Evolutionary conservation across 225 moss, liverwort and hornwort genomes (phyloP), one percentile per base, ranked within the genome.

Genomic region (Physcomitrium patens): DNA sequence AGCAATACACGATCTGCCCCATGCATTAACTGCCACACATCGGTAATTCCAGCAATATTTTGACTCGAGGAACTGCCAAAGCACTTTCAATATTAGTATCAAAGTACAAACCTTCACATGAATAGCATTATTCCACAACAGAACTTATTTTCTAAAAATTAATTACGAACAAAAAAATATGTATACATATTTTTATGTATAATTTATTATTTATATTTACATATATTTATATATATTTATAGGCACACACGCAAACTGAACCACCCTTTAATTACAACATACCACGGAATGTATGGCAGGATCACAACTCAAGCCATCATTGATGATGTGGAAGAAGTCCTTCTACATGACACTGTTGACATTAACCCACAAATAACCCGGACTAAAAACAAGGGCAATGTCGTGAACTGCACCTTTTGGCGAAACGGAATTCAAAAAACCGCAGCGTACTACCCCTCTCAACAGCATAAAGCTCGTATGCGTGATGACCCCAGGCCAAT

Each of bases 1-100:
- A 97, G 91, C 76, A 97, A 91, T 74, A 94, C 92, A 46, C 97
- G 92, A 82, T 94, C 97, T 56, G 94, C 91, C 63, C 92, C 97
- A 80, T 97, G 94, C 77, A 97, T 90, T 43, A 94, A 84, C 78
- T 97, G 97, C 97, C 97, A 94, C 54, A 89, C 90, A 74, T 97
- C 88, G 63, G 87, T 80, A 53, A 91, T 86, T 27, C 94, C 92
- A 63, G 91, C 91, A 69, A 97, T 90, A 79, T 87, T 91, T 79
- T 91, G 94, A 65, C 91, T 94, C 12, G 93, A 85, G 68, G 86
- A 93, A 81, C 88, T 88, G 82, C 72, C 52, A 82, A 72, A 42
- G 75, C 37, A 79, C 5, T 48, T 18, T 14, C 41, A 17, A 63
- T 10, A 74, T 72, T 54, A 76, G 28, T 47, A 49, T 55, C 54